A percentile compares a stretch with the other conserved stretches of the same genome.
Conservation (phyloP, 805 yeast genomes). For the Teunomyces kruisii region DNA sequence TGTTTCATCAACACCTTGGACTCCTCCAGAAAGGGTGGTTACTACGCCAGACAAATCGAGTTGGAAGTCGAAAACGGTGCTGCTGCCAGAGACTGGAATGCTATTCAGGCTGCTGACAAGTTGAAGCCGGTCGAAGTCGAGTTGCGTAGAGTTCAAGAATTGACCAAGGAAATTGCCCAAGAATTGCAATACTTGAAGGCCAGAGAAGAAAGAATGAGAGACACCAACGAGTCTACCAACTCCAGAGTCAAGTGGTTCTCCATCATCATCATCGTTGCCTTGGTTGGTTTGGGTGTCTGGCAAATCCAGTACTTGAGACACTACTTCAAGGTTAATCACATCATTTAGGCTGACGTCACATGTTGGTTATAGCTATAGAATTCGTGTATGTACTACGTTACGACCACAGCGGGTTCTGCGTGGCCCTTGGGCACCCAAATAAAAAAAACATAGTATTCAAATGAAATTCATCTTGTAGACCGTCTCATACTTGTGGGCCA, state of each 20-base stretch:
- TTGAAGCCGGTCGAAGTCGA: conserved; percentile 91
- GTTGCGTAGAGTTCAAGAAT: conserved; percentile 80
- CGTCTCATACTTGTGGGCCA: background rate
- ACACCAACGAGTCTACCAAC: conserved; percentile 96
- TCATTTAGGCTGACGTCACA: conserved; percentile 44
- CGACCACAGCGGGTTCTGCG: too few relatives aligned
- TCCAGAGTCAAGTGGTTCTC: conserved; percentile 89
- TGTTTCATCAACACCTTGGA: conserved; percentile 69
- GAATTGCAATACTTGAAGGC: conserved; percentile 81
- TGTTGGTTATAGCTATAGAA: too few relatives aligned
- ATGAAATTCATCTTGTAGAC: background rate
- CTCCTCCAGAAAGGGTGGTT: conserved; percentile 19
- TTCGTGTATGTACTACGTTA: too few relatives aligned
- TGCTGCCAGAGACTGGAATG: conserved; percentile 97
- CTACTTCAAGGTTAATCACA: conserved; percentile 86
- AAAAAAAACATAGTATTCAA: background rate
- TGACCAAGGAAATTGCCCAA: conserved; percentile 74
- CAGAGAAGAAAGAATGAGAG: conserved; percentile 92
- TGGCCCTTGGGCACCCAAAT: background rate
- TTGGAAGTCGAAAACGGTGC: conserved; percentile 94
- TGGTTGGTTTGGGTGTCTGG: conserved; percentile 84
- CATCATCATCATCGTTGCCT: conserved; percentile 60
- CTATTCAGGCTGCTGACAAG: conserved; percentile 87
- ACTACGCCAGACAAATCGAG: conserved; percentile 70
- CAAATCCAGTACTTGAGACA: conserved; percentile 89